Conservation (phyloP, 1,284 basidiomycete genomes). For the Irpex sp. region DNA sequence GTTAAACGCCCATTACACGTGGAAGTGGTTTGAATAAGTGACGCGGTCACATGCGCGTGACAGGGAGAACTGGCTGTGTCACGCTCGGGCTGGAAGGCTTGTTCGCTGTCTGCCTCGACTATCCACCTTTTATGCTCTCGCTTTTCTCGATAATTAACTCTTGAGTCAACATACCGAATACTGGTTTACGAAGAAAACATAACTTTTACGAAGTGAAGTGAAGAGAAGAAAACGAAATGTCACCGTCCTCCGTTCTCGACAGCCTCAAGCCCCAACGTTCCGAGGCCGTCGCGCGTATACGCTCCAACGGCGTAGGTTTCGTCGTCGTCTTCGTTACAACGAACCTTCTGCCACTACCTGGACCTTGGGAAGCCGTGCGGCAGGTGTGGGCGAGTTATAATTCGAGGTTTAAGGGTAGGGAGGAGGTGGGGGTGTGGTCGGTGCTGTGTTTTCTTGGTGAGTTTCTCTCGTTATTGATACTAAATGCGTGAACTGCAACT, state of each 20-base stretch:
- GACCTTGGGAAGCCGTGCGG: conserved; percentile 35
- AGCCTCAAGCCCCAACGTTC: conserved; percentile 50
- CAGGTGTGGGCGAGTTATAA: conserved; percentile 23
- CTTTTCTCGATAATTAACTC: too few species aligned
- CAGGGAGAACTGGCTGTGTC: too few species aligned
- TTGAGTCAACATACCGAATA: too few species aligned
- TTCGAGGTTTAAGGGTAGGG: not conserved
- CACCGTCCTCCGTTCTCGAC: conserved; percentile 19
- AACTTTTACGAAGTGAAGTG: too few species aligned
- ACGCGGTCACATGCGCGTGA: too few species aligned
- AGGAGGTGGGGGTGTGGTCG: conserved; percentile 16
- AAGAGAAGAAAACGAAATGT: not conserved
- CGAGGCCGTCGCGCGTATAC: conserved; percentile 52
- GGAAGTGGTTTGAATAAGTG: too few species aligned
- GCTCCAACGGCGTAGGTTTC: conserved; percentile 45
- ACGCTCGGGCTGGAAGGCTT: too few species aligned
- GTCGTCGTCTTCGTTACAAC: conserved; percentile 43
- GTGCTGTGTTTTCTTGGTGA: conserved; percentile 23
- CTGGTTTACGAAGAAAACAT: too few species aligned
- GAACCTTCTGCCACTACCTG: conserved; percentile 50
- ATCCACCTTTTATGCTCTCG: too few species aligned
- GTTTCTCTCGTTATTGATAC: not conserved
- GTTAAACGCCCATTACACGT: too few species aligned
- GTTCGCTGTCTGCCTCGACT: too few species aligned
- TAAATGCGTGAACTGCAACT: not conserved